Evolutionary conservation across 305 asterid genomes (phyloP).

Genomic region (Fraxinus paxiana): DNA sequence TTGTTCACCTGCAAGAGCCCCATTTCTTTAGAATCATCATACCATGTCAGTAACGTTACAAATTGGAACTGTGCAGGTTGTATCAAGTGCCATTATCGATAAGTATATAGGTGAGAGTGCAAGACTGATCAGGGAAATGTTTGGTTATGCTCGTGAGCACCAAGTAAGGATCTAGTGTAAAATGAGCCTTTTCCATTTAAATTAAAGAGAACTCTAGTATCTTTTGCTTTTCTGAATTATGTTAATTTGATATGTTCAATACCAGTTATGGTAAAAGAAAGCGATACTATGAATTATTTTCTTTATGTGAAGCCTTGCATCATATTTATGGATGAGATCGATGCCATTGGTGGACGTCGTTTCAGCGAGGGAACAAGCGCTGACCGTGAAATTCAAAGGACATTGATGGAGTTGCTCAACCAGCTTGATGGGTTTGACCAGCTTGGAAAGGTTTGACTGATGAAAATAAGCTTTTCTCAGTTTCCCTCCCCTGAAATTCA

Average conservation of each 20-base stretch:
- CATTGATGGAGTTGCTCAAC: constrained; percentile 85
- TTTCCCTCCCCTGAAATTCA: neutral
- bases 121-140: constrained; percentile 92
- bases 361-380: constrained; percentile 95
- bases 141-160: constrained; percentile 94
- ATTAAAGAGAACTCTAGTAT: neutral
- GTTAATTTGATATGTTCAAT: constrained; percentile 8
- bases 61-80: constrained; percentile 54
- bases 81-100: constrained; percentile 95
- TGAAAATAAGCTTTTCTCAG: constrained; percentile 1
- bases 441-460: constrained; percentile 67
- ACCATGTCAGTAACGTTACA: constrained; percentile 18
- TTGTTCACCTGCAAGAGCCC: neutral
- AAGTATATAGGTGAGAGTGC: constrained; percentile 98
- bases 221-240: neutral
- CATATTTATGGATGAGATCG: constrained; percentile 77
- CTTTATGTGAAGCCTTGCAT: constrained; percentile 68
- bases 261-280: neutral
- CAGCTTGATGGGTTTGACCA: constrained; percentile 91
- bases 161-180: constrained; percentile 48
- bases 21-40: constrained; percentile 3
- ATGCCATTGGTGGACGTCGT: constrained; percentile 86
- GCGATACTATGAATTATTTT: constrained; percentile 1
- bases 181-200: neutral
- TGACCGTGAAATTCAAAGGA: constrained; percentile 88